Percentiles rank a stretch among this genome's conserved stretches.
phyloP scores from a whole-genome alignment of 495 filamentous ascomycete genomes.

The Trichoderma erinaceum region DNA sequence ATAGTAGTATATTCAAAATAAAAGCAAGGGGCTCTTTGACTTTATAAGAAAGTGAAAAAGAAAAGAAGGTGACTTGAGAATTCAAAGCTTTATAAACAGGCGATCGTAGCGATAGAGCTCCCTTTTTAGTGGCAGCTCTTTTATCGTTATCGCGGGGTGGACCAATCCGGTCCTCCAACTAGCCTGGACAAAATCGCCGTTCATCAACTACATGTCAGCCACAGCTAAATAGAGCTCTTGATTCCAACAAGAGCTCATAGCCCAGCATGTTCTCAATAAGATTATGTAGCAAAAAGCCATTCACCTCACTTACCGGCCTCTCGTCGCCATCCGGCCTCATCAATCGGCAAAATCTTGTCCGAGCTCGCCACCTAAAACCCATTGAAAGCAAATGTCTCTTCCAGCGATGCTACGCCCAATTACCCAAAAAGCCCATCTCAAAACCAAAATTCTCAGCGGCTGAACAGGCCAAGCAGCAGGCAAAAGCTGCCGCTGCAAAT shows the following conservation, averaged over 20 bases:
- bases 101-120: too few species aligned
- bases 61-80: too few species aligned
- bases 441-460: background rate
- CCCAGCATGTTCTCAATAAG: background rate
- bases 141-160: slow-evolving; percentile 12
- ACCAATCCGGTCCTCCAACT: background rate
- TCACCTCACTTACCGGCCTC: background rate
- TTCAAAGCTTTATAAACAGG: too few species aligned
- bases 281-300: background rate
- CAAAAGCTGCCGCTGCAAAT: slow-evolving; percentile 3
- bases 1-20: background rate
- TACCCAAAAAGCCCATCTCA: background rate
- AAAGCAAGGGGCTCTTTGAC: background rate
- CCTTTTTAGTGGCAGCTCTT: background rate
- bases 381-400: background rate
- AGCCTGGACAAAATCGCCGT: background rate
- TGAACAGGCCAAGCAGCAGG: slow-evolving; percentile 9
- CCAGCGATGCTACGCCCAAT: slow-evolving; percentile 7
- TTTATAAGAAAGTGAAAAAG: background rate
- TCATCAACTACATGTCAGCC: background rate
- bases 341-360: background rate
- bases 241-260: background rate
- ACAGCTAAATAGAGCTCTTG: background rate
- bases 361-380: background rate
- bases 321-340: background rate